Base-by-base conservation (phyloP, 805 yeast genomes). In the Cyberlindnera xylosilytica region DNA sequence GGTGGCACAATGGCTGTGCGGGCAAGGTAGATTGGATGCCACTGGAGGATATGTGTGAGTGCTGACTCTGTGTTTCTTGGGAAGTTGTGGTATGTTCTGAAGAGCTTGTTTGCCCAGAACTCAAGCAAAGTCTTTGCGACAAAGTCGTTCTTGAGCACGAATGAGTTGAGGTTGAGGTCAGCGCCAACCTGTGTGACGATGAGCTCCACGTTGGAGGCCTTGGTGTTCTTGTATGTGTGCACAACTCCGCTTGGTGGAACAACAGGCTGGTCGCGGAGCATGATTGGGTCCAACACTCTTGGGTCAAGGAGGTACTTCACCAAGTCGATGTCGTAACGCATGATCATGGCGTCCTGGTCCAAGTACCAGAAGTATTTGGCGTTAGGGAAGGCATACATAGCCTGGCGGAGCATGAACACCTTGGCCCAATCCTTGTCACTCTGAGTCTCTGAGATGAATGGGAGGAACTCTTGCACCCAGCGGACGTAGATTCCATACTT, bases 341-440 rank as follows among this genome's bases (percentile, higher is more conserved):
- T 83, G 44, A 91, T 80, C 39, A 88, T 64, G 0, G 91, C 79
- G 55, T 83, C 79, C 51, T 85, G 77, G 60, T 87, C 96, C 34
- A 93, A 59, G 57, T 80, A 90, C 93, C 97, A 87, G 57, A 90
- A 82, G 71, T 87, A 84, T 60, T 87, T 79, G n/a, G 97, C 85
- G 36, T 81, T 70, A 1, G 98, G 98, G 69, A 89, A 89, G 0
- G 96, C 93, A 61, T 77, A 78, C 83, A 91, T 80, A n/a, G 98
- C 97, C 33, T 90, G 93, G 47, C 95, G 74, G 59, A 87, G 61
- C 31, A 81, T 61, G 43, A 76, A 74, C 22, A 82, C 56, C 50
- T 81, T 78, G 24, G 79, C 74, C 93, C 95, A 86, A 22, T 70
- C 65, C 43, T 67, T 66, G 50, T 78, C 63, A 48, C 65, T 62